Base-by-base conservation (phyloP, 257 asterid genomes). In the Fraxinus americana region DNA sequence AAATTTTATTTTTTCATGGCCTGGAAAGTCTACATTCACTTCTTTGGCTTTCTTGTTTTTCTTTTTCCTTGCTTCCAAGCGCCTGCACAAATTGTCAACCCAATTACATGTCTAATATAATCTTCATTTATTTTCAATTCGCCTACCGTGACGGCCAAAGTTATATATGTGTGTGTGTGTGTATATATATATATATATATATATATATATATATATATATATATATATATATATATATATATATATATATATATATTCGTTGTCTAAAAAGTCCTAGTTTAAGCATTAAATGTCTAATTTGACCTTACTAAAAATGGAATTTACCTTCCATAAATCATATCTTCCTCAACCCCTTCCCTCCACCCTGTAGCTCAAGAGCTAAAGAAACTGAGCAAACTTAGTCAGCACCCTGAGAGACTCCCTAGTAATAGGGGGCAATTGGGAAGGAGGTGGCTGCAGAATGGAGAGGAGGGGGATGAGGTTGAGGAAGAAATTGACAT, bases 61-160 rank as follows among this genome's bases (percentile, higher is more conserved):
- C 86, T 93, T 92, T 86, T 92, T 96, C 81, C 85, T 90, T 36
- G 84, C 97, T 75, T 86, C 87, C 80, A 75, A 79, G 52, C 88
- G 90, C 88, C 99, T 93, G 83, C 83, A 90, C 66, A 85, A 23
- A 67, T 83, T 71, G 30, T 50, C 36, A 32, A 79, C 25, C 71
- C 50, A 23, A 41, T 72, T 27, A 27, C 69, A 27, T 12, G 16
- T 13, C 30, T 25, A 63, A 27, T 23, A 63, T 10, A 9, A 19
- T 21, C 67, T 23, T 9, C 66, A 59, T n/a, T 59, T 59, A 59
- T 8, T n/a, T 23, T 57, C 12, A 48, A 48, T 13, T 4, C 7
- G 1, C 66, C 66, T 57, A 17, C 4, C 0, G 63, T n/a, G 21
- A 57, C 1, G 13, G 29, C 12, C 66, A n/a, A 57, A n/a, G 27